phyloP scores from a whole-genome alignment of 148 eudicot genomes.

The Camellia japonica region DNA sequence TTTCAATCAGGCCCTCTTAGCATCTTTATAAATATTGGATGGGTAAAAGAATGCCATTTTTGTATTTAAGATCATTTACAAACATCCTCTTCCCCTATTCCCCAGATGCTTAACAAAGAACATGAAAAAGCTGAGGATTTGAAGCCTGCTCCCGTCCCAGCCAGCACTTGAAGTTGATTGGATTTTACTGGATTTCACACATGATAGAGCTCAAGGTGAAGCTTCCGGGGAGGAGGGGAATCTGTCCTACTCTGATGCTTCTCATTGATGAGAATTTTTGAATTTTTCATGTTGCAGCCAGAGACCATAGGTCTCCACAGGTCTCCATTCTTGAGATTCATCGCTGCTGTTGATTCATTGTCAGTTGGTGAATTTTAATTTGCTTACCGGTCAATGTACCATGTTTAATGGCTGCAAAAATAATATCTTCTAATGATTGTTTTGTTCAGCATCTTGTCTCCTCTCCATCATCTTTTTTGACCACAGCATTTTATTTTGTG shows the following conservation, averaged over 20 bases:
- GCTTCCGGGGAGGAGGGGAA: not conserved
- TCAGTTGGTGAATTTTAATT: not conserved
- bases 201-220: not conserved
- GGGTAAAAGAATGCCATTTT: not conserved
- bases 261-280: not conserved
- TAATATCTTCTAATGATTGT: not conserved
- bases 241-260: not conserved
- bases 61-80: not conserved
- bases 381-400: not conserved
- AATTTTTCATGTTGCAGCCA: not conserved
- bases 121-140: conserved; percentile 4
- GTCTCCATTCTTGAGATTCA: not conserved
- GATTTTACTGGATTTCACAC: not conserved
- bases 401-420: not conserved
- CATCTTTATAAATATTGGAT: not conserved
- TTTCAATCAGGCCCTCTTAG: not conserved
- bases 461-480: not conserved
- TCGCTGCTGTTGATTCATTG: not conserved
- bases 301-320: no score
- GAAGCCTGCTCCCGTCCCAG: conserved; percentile 3
- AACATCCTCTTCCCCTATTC: not conserved
- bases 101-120: conserved; percentile 8
- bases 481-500: not conserved
- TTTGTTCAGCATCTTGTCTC: not conserved
- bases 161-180: not conserved